Evolutionary conservation across 2,329 filamentous ascomycete species (phyloP), one percentile per base, ranked within the genome.

Genomic region (Scorias spongiosa): DNA sequence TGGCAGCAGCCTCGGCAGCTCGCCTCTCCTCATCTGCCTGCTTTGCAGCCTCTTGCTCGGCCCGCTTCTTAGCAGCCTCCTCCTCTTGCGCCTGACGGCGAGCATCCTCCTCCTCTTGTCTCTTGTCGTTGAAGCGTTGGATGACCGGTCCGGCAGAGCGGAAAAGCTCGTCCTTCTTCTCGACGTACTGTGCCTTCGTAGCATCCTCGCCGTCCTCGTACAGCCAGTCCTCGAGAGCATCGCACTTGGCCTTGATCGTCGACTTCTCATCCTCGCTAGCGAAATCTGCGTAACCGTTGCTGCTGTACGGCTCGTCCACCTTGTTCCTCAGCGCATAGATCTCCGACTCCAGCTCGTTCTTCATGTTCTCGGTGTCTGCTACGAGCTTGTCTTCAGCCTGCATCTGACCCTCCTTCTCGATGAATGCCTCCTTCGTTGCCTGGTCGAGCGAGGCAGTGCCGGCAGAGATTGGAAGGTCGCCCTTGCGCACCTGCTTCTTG

Each of bases 401-500:
- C 91, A 98, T 96, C 56, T 79, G 63, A 53, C 80, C 75, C 70
- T 98, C 91, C 64, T 81, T 80, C 75, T 98, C 91, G 42, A 73
- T 66, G 52, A 80, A 71, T n/a, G 70, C 59, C 48, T 78, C 69
- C 72, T 84, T 89, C 60, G 70, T 62, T 12, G 71, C 55, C 41
- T 76, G 64, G 49, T 94, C 87, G 45, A 95, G 74, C 32, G 86
- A 82, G 41, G 82, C 76, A 40, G 87, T 94, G 51, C 81, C 88
- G 48, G 84, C 75, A 46, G 84, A 79, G 53, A 98, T 81, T 49
- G 88, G 85, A 44, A 98, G 74, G 54, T 96, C 89, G 52, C 91
- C 91, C 75, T 95, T 96, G 66, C 89, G 84, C 52, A 95, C 84
- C 70, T 96, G 89, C 78, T 96, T 98, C 83, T 95, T 96, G 55